These are phyloP conservation scores for Malassezia nana DNA, from an alignment of 1,284 basidiomycete species.

Conservation along the genomic window DNA sequence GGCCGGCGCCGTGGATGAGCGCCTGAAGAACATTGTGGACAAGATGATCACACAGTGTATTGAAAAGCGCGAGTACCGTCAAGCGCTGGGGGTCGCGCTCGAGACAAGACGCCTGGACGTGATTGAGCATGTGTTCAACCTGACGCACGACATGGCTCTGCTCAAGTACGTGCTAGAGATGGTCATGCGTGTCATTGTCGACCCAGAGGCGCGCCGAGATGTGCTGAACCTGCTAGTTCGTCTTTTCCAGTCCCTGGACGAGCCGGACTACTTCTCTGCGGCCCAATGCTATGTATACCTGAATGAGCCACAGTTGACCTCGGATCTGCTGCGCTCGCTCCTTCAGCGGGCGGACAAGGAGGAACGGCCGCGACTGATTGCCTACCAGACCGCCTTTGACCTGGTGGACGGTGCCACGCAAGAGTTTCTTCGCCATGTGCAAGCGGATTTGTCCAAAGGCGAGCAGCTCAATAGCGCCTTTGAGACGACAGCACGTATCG, in stretches of 20 bases:
- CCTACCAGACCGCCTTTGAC: constrained; percentile 47
- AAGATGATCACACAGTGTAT: constrained; percentile 47
- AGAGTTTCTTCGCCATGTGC: constrained; percentile 45
- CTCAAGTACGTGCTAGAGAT: constrained; percentile 45
- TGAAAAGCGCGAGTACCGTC: constrained; percentile 36
- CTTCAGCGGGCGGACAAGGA: constrained; percentile 34
- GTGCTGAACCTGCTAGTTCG: constrained; percentile 45
- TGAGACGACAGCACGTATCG: constrained; percentile 21
- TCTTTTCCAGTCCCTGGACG: constrained; percentile 42
- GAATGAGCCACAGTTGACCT: constrained; percentile 35
- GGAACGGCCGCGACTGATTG: constrained; percentile 35
- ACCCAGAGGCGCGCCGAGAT: constrained; percentile 33
- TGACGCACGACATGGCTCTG: constrained; percentile 36
- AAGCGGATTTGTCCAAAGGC: constrained; percentile 26
- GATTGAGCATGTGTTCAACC: constrained; percentile 40
- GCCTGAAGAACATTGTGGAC: constrained; percentile 41
- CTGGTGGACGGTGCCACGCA: constrained; percentile 48
- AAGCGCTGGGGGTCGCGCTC: constrained; percentile 45
- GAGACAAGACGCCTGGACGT: constrained; percentile 43
- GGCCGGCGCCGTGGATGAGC: constrained; percentile 21
- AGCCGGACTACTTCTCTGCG: constrained; percentile 45
- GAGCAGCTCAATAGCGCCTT: constrained; percentile 24
- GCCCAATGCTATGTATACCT: constrained; percentile 48
- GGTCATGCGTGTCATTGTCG: constrained; percentile 36
- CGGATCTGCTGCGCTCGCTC: constrained; percentile 37